phyloP scores from a whole-genome alignment of 441 rosid genomes.

The Erodium trifolium region DNA sequence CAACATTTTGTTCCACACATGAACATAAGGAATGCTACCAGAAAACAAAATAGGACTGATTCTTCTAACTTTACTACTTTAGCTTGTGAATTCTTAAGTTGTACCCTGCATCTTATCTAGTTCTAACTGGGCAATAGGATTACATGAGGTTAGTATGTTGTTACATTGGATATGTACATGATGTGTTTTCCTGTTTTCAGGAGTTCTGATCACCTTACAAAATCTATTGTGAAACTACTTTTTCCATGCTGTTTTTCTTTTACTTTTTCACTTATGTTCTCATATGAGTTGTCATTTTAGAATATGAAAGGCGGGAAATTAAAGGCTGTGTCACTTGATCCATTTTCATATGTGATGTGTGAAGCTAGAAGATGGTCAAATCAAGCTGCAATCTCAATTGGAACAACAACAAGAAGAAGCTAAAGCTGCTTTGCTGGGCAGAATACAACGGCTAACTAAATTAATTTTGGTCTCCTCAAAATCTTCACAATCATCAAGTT shows the following conservation, averaged over 20 bases:
- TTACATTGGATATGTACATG: background rate
- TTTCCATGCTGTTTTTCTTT: background rate
- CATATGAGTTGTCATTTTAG: background rate
- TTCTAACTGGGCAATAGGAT: background rate
- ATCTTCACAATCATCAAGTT: constrained; percentile 63
- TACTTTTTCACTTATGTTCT: background rate
- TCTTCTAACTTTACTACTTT: background rate
- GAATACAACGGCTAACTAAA: constrained; percentile 91
- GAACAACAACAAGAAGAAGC: constrained; percentile 91
- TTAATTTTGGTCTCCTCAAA: constrained; percentile 90
- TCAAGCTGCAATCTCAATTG: constrained; percentile 82
- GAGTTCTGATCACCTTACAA: background rate
- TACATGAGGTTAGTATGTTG: background rate
- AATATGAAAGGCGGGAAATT: background rate
- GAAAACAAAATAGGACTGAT: background rate
- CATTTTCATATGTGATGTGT: constrained; percentile 24
- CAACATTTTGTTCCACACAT: background rate
- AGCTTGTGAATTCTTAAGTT: too few relatives aligned
- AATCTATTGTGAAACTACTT: background rate
- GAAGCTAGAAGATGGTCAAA: constrained; percentile 98
- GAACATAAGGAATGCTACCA: background rate
- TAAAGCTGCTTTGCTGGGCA: constrained; percentile 85
- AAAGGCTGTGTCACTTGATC: constrained; percentile 18
- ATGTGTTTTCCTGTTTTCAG: background rate
- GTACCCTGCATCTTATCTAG: background rate